Percentiles rank a stretch among this genome's conserved stretches.
These are phyloP conservation scores for Clarireedia homoeocarpa DNA, from an alignment of 2,329 filamentous ascomycete genomes.

Conservation along the genomic window DNA sequence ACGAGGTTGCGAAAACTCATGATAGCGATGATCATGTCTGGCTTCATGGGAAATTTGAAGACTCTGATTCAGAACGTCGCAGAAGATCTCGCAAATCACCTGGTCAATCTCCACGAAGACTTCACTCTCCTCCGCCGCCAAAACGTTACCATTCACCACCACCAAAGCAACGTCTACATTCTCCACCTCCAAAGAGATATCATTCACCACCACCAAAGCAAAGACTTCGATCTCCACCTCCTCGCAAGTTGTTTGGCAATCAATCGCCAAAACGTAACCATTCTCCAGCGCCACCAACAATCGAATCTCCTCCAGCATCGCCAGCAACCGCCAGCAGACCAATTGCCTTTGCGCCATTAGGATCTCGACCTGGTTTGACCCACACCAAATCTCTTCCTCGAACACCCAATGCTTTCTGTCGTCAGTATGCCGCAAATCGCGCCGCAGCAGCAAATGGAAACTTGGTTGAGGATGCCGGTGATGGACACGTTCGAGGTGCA, in stretches of 20 bases:
- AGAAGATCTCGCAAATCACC: conserved; percentile 41
- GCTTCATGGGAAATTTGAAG: conserved; percentile 66
- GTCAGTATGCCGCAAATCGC: conserved; percentile 36
- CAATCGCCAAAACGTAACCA: conserved; percentile 42
- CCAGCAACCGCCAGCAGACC: conserved; percentile 43
- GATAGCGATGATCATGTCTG: conserved; percentile 63
- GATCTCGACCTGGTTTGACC: conserved; percentile 58
- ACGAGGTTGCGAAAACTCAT: conserved; percentile 44
- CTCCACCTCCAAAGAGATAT: conserved; percentile 30
- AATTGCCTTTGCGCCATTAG: conserved; percentile 38
- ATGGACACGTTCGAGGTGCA: conserved; percentile 75
- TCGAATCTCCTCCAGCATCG: conserved; percentile 41
- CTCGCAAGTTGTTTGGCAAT: conserved; percentile 29
- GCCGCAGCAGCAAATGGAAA: conserved; percentile 34
- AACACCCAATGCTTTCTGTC: conserved; percentile 61
- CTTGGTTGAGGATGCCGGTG: conserved; percentile 31
- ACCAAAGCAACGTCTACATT: conserved; percentile 30
- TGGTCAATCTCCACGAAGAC: conserved; percentile 52
- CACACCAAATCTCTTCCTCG: conserved; percentile 84
- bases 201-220: conserved; percentile 31
- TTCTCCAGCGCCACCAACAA: conserved; percentile 58
- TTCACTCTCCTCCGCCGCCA: conserved; percentile 47
- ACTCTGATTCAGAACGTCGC: conserved; percentile 50
- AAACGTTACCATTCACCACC: conserved; percentile 31
- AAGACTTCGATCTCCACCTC: conserved; percentile 30